Percentiles rank a stretch among this genome's conserved stretches.
Conservation (phyloP, 768 basidiomycete genomes). For the Mrakia blollopis region DNA sequence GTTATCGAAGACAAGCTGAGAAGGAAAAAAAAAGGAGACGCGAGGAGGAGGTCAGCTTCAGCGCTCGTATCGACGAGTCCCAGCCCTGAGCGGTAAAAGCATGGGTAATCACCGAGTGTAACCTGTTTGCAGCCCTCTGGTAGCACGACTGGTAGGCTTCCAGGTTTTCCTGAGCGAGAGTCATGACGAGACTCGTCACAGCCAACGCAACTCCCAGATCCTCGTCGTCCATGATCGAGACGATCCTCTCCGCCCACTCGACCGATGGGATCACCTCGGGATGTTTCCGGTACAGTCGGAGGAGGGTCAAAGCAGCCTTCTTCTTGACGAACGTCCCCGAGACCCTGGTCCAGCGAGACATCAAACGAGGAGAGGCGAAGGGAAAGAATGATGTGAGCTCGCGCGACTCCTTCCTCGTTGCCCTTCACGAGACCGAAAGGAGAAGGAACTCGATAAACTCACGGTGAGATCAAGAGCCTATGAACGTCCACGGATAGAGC, state of each 20-base stretch:
- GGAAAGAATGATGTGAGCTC: conserved; percentile 3
- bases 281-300: conserved; percentile 91
- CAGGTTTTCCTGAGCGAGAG: conserved; percentile 87
- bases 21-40: too few relatives aligned
- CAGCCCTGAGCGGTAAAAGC: too few relatives aligned
- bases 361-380: background rate
- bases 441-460: conserved; percentile 38
- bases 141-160: conserved; percentile 89
- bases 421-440: background rate
- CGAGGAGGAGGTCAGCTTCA: background rate
- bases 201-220: conserved; percentile 95
- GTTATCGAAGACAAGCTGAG: conserved; percentile 79
- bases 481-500: conserved; percentile 90
- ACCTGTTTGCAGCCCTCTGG: conserved; percentile 85
- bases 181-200: conserved; percentile 86
- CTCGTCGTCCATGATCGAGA: conserved; percentile 90
- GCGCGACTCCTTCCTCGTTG: background rate
- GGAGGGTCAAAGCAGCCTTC: conserved; percentile 89
- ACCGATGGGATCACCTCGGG: conserved; percentile 85
- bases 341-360: conserved; percentile 55
- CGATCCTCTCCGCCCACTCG: conserved; percentile 93
- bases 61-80: background rate
- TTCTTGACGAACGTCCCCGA: conserved; percentile 95
- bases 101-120: conserved; percentile 59
- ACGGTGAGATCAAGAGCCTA: conserved; percentile 91